phyloP scores from a whole-genome alignment of 164 flowering plant species.

The Buxus sempervirens region DNA sequence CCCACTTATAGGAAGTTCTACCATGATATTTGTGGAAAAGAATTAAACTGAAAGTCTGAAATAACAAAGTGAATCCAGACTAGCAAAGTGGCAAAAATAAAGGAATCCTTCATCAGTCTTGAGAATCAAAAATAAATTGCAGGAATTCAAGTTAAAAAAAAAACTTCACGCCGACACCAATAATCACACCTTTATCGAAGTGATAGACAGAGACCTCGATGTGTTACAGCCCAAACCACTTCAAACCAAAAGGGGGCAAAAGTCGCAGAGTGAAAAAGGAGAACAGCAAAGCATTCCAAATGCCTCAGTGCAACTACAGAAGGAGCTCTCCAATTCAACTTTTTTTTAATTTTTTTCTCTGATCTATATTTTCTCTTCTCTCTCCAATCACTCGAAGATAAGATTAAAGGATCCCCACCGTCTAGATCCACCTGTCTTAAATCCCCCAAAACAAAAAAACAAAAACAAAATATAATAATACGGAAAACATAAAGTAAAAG shows the following conservation, averaged over 20 bases:
- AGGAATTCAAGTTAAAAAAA: conserved; percentile 8
- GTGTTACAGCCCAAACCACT: conserved; percentile 21
- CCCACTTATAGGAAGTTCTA: too few species aligned
- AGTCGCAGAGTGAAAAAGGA: background rate
- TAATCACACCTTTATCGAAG: background rate
- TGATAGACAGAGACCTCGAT: background rate
- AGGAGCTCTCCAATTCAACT: conserved; percentile 7
- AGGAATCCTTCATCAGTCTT: background rate
- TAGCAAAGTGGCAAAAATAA: background rate
- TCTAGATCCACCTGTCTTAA: conserved; percentile 1
- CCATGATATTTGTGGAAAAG: background rate
- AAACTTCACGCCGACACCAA: background rate
- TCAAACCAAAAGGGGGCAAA: conserved; percentile 10
- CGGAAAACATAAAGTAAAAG: background rate
- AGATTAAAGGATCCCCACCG: conserved; percentile 22
- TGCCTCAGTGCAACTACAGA: conserved; percentile 21
- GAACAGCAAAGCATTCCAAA: conserved; percentile 20
- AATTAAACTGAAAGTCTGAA: background rate
- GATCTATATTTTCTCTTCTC: conserved; percentile 1
- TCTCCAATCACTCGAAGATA: conserved; percentile 25
- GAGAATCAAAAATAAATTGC: conserved; percentile 9
- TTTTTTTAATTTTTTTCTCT: background rate
- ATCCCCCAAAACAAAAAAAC: background rate
- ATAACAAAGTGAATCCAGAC: background rate
- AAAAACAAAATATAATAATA: too few species aligned